These are phyloP conservation scores for Lumnitzera littorea DNA, from an alignment of 345 rosid species.

Conservation along the genomic window DNA sequence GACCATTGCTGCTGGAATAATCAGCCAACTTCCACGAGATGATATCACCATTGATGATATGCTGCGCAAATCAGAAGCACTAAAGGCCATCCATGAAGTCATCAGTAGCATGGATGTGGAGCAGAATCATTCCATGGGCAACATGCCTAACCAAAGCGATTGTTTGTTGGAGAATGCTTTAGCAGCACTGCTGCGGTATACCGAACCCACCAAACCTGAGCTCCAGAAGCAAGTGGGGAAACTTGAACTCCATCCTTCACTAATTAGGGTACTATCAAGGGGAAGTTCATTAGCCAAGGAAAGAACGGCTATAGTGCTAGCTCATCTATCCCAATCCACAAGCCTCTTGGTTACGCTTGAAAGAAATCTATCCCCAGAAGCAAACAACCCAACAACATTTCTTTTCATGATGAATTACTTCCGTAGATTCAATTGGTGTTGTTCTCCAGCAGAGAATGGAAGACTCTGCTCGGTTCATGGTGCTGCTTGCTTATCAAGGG, in stretches of 20 bases:
- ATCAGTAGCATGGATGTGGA: conserved; percentile 26
- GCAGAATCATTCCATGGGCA: conserved; percentile 8
- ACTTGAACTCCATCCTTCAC: conserved; percentile 31
- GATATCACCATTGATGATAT: conserved; percentile 34
- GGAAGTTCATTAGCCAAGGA: conserved; percentile 40
- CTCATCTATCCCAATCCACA: conserved; percentile 37
- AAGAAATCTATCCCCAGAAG: conserved; percentile 6
- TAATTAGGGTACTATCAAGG: conserved; percentile 33
- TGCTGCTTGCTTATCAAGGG: conserved; percentile 31
- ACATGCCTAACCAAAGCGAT: conserved; percentile 8
- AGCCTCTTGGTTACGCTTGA: conserved; percentile 13
- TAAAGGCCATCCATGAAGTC: conserved; percentile 44
- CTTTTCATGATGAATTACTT: conserved; percentile 15
- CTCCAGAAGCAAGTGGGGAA: conserved; percentile 40
- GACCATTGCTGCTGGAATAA: conserved; percentile 40
- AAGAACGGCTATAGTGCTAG: conserved; percentile 36
- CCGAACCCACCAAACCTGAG: conserved; percentile 39
- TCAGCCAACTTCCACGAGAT: conserved; percentile 41
- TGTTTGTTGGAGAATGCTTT: conserved; percentile 39
- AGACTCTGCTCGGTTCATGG: conserved; percentile 35
- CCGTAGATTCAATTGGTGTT: conserved; percentile 30
- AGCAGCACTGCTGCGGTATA: conserved; percentile 40
- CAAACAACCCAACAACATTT: conserved; percentile 9
- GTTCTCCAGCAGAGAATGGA: conserved; percentile 18
- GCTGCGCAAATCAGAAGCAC: conserved; percentile 31